Evolutionary conservation across 495 filamentous ascomycete species (phyloP).

Genomic region (Trichoderma erinaceum): DNA sequence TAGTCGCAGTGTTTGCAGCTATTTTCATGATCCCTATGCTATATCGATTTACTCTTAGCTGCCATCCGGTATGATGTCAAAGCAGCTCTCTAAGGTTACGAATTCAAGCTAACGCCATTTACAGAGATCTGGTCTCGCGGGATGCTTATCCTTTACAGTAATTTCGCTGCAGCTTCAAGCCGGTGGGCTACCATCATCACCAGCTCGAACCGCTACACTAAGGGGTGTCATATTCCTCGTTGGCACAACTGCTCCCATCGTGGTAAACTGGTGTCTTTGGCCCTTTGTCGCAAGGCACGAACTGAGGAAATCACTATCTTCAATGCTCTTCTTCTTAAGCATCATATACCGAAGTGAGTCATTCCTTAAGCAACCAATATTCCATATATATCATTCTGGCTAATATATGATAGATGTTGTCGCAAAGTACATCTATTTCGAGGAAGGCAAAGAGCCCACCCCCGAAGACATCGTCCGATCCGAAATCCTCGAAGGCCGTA

Average conservation of each 20-base stretch:
- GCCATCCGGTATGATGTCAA: conserved; percentile 39
- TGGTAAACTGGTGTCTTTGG: conserved; percentile 55
- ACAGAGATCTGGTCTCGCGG: conserved; percentile 43
- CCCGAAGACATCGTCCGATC: conserved; percentile 45
- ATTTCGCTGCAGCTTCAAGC: conserved; percentile 43
- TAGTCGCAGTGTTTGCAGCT: conserved; percentile 50
- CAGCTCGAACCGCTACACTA: conserved; percentile 40
- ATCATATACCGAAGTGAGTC: conserved; percentile 43
- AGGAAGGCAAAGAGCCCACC: conserved; percentile 43
- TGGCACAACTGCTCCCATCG: conserved; percentile 44
- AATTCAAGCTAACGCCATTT: background rate
- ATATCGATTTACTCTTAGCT: conserved; percentile 50
- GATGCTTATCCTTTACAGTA: conserved; percentile 51
- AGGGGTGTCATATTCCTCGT: conserved; percentile 44
- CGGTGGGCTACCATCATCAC: conserved; percentile 27
- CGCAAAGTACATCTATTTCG: conserved; percentile 54
- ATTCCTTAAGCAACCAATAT: background rate
- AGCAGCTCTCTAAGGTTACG: background rate
- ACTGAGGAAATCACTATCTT: conserved; percentile 47
- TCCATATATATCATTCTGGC: too few relatives aligned
- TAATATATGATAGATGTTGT: conserved; percentile 33
- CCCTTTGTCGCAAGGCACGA: conserved; percentile 55
- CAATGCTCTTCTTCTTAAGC: conserved; percentile 50
- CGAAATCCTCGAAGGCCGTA: conserved; percentile 50
- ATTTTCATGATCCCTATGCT: conserved; percentile 54